Evolutionary conservation across 768 basidiomycete species (phyloP), one percentile per base, ranked within the genome.

Genomic region (Trametopsis cervina): DNA sequence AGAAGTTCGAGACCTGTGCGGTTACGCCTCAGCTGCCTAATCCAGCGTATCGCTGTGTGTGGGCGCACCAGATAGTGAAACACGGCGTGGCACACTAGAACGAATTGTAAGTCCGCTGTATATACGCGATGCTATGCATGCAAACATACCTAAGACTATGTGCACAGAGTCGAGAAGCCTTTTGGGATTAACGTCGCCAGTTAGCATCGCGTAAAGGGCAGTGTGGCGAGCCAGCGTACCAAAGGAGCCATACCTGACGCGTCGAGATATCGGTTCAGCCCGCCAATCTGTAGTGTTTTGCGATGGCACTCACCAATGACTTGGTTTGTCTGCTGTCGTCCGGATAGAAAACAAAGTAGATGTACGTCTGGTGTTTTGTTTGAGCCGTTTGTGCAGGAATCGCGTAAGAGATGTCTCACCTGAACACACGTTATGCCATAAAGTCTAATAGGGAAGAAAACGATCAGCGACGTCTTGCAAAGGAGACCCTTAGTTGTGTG

Each of bases 21-120:
- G n/a, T n/a, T n/a, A n/a, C n/a, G n/a, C n/a, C n/a, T n/a, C n/a
- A n/a, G n/a, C n/a, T n/a, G n/a, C n/a, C n/a, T n/a, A n/a, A n/a
- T n/a, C n/a, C n/a, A n/a, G n/a, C n/a, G n/a, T n/a, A n/a, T n/a
- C n/a, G n/a, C n/a, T n/a, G n/a, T n/a, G n/a, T n/a, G n/a, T n/a
- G n/a, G n/a, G n/a, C n/a, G n/a, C n/a, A 46, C 50, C 39, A 51
- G 40, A 36, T 51, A 51, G 42, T 51, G 44, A 29, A 46, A 51
- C 26, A 51, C n/a, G 7, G 43, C 50, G 23, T 51, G 50, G 33
- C 50, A 51, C 3, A 51, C 50, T 51, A 22, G 4, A 17, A 7
- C 21, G 18, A 12, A 20, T 23, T 36, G 15, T 45, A 27, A 9
- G 33, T 33, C 13, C 4, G 25, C n/a, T 33, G 13, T 6, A 13